phyloP scores from a whole-genome alignment of 208 protist species.

The Tritrichomonas musculus region DNA sequence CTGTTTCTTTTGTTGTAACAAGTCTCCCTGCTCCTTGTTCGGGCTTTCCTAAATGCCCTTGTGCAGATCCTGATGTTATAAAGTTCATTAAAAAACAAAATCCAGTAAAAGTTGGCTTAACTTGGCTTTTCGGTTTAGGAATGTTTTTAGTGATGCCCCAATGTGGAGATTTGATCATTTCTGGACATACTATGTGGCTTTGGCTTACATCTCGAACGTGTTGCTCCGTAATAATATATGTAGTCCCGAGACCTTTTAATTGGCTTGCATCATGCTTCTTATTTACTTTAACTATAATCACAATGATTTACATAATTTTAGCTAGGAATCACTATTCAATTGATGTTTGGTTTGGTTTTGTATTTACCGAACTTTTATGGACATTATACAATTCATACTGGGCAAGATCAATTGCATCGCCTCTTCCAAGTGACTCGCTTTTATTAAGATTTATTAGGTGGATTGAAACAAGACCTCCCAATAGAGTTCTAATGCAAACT shows the following conservation, averaged over 20 bases:
- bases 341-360: not conserved
- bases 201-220: not conserved
- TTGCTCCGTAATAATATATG: too few species aligned
- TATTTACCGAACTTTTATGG: not conserved
- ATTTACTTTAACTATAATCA: not conserved
- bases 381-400: not conserved
- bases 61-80: not conserved
- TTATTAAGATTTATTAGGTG: not conserved
- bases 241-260: not conserved
- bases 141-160: not conserved
- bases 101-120: not conserved
- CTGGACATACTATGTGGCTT: conserved; percentile 12
- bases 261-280: not conserved
- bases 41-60: not conserved
- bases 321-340: not conserved
- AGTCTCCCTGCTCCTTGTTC: not conserved
- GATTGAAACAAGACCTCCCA: not conserved
- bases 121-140: not conserved
- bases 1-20: not conserved
- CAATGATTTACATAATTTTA: not conserved
- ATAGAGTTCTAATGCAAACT: not conserved
- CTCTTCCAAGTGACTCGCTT: not conserved
- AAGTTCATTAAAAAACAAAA: not conserved
- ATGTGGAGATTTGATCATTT: not conserved
- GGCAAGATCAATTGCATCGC: not conserved